Conservation (phyloP, 495 filamentous ascomycete genomes). For the Neurospora tetraspora region DNA sequence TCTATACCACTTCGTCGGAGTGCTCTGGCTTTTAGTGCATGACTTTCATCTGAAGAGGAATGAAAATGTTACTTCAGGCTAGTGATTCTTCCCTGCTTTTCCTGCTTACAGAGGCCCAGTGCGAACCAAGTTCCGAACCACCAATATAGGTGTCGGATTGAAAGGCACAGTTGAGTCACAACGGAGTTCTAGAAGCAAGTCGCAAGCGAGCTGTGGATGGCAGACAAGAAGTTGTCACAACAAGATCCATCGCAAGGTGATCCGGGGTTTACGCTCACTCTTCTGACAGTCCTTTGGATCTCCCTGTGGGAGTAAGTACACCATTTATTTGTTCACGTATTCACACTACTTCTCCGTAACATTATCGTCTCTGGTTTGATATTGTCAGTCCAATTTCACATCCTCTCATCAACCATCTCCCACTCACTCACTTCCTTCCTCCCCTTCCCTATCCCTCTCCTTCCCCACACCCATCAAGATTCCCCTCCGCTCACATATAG, state of each 20-base stretch:
- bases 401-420: not conserved
- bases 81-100: not conserved
- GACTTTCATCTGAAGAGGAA: not conserved
- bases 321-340: no score
- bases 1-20: not conserved
- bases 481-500: constrained; percentile 9
- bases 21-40: not conserved
- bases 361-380: no score
- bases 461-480: not conserved
- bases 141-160: not conserved
- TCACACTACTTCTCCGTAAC: no score
- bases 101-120: not conserved
- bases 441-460: not conserved
- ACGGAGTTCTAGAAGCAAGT: not conserved
- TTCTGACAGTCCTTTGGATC: not conserved
- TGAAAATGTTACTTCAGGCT: not conserved
- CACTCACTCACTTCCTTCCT: not conserved
- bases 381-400: not conserved
- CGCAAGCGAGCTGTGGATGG: not conserved
- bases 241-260: not conserved
- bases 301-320: no score
- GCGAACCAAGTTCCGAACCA: not conserved
- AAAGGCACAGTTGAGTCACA: not conserved
- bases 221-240: not conserved
- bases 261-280: not conserved